Conservation (phyloP, 2,329 filamentous ascomycete species). For the Raffaelea albimanens region DNA sequence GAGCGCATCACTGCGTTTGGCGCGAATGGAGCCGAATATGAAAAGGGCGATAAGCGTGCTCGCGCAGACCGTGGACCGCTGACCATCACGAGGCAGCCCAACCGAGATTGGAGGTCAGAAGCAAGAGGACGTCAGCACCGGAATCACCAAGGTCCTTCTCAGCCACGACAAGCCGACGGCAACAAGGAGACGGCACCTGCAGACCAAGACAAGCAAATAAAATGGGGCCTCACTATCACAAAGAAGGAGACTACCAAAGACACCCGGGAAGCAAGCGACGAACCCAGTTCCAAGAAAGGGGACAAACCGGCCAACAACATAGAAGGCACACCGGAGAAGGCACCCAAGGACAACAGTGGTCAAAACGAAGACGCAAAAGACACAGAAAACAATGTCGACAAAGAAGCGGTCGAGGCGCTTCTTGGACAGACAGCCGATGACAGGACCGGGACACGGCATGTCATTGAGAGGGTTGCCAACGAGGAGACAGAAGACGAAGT, state of each 20-base stretch:
- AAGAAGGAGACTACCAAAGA: constrained; percentile 19
- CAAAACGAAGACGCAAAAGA: not conserved
- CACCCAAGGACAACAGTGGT: not conserved
- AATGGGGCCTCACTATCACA: constrained; percentile 26
- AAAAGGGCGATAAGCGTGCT: constrained; percentile 10
- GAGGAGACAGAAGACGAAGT: constrained; percentile 56
- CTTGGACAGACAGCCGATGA: constrained; percentile 9
- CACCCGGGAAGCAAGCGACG: not conserved
- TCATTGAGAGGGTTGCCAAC: constrained; percentile 15
- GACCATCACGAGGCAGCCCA: constrained; percentile 16
- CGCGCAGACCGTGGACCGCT: constrained; percentile 11
- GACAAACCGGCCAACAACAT: not conserved
- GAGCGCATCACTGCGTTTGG: constrained; percentile 24
- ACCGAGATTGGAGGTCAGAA: constrained; percentile 23
- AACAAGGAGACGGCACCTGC: constrained; percentile 17
- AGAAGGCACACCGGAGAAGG: no score
- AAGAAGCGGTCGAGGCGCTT: constrained; percentile 14
- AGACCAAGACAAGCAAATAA: constrained; percentile 25
- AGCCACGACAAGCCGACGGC: not conserved
- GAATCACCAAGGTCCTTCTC: not conserved
- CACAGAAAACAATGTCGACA: constrained; percentile 1
- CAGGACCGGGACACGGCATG: constrained; percentile 6
- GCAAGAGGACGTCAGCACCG: constrained; percentile 15
- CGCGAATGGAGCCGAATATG: constrained; percentile 15
- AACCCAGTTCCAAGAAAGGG: not conserved